Conservation (phyloP, 495 filamentous ascomycete species). For the Podospora fimiseda region DNA sequence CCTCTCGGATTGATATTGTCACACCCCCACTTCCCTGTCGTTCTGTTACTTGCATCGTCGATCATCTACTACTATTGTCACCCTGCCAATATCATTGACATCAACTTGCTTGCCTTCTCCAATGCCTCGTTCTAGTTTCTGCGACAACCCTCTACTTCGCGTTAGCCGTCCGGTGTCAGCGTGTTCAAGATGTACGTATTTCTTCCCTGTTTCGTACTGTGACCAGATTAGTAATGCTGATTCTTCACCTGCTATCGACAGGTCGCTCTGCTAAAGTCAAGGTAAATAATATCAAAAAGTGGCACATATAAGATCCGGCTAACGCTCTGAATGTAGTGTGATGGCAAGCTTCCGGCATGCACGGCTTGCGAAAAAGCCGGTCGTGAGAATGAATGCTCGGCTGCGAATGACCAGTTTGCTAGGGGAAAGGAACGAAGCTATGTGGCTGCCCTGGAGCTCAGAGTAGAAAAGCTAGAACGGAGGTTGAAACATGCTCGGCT, state of each 20-base stretch:
- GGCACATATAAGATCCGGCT: neutral
- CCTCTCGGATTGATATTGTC: too few species aligned
- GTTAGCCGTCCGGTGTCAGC: constrained; percentile 90
- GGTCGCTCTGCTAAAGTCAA: constrained; percentile 84
- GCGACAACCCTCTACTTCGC: constrained; percentile 72
- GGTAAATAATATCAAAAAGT: constrained; percentile 27
- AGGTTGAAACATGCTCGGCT: constrained; percentile 55
- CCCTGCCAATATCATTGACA: too few species aligned
- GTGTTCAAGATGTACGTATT: constrained; percentile 70
- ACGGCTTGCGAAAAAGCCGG: constrained; percentile 85
- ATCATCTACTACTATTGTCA: neutral
- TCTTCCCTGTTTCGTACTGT: neutral
- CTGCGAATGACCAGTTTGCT: constrained; percentile 88
- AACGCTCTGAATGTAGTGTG: constrained; percentile 51
- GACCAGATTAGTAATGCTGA: constrained; percentile 14
- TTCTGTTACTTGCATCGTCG: neutral
- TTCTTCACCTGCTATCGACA: constrained; percentile 14
- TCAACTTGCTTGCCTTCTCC: constrained; percentile 4
- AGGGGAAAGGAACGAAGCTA: constrained; percentile 92
- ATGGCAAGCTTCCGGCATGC: constrained; percentile 89
- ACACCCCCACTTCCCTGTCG: neutral
- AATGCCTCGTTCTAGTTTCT: constrained; percentile 43
- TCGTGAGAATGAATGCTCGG: constrained; percentile 76
- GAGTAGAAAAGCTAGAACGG: constrained; percentile 78
- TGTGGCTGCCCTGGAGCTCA: constrained; percentile 82